Percentiles rank a stretch among this genome's conserved stretches.
These are phyloP conservation scores for Acanthamoeba sp. DNA, from an alignment of 208 protist genomes.

Conservation along the genomic window DNA sequence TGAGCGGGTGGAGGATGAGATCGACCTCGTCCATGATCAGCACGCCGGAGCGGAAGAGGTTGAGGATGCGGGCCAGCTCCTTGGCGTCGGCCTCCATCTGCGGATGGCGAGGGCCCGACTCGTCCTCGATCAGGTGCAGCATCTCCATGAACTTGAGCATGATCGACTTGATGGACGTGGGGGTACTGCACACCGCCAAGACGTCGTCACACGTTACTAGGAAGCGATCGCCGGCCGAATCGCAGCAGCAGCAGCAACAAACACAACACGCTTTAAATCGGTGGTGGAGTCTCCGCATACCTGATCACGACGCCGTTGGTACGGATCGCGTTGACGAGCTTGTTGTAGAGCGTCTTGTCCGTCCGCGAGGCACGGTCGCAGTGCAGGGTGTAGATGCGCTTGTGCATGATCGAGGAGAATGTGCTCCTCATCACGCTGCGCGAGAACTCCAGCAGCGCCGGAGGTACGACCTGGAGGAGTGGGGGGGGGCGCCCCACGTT, in stretches of 20 bases:
- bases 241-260: too few relatives aligned
- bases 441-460: constrained; percentile 94
- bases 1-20: constrained; percentile 95
- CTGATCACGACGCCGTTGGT: constrained; percentile 75
- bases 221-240: too few relatives aligned
- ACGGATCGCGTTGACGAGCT: constrained; percentile 70
- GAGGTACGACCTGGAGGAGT: constrained; percentile 91
- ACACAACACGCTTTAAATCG: too few relatives aligned
- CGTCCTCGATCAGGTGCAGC: constrained; percentile 92
- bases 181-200: constrained; percentile 90
- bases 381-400: constrained; percentile 90
- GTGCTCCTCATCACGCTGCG: constrained; percentile 92
- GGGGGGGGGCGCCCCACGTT: too few relatives aligned
- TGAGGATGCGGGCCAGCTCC: constrained; percentile 89
- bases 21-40: constrained; percentile 95
- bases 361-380: constrained; percentile 82
- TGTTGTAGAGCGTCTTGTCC: constrained; percentile 65
- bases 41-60: constrained; percentile 92
- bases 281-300: too few relatives aligned
- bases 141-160: constrained; percentile 95
- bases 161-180: constrained; percentile 95
- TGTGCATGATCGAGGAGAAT: constrained; percentile 95
- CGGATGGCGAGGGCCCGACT: constrained; percentile 40
- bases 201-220: too few relatives aligned
- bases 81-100: constrained; percentile 70